Base-by-base conservation (phyloP, 768 basidiomycete genomes). In the Leccinum longicurvipes region DNA sequence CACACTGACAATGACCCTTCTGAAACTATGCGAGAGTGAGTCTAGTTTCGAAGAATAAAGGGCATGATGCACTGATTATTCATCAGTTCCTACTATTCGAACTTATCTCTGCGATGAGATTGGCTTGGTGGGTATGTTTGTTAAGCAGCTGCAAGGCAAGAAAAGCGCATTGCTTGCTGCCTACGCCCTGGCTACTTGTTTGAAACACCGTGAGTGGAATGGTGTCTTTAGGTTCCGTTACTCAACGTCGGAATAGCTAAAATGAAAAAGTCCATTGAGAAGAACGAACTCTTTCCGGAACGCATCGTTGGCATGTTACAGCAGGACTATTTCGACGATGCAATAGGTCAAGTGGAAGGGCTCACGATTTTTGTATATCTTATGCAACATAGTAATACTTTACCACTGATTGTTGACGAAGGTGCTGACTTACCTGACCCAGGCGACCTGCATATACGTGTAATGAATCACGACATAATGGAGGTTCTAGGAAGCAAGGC, bases 281-380 rank as follows among this genome's bases (percentile, higher is more conserved):
- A 49, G 1, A 53, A 55, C 10, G 31, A 49, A 7, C 42, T 32
- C 24, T 49, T 63, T 45, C 23, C 44, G 23, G 25, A 45, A 45
- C 24, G 56, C 6, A 67, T 67, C 3, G 23, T 66, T 17, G 47
- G 45, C 17, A 67, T 67, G 66, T 44, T 65, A 12, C 57, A 58
- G 21, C 32, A 55, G 14, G 60, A 67, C 51, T 67, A 53, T 44
- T 67, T 67, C 21, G 63, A 66, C 4, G 66, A 67, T 31, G 65
- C 65, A 11, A 53, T 67, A 0, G 66, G 65, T 12, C 48, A 6
- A 19, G 53, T 68, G 1, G 66, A 66, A 23, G 65, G 65, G 14
- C 67, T 65, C 39, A 63, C 67, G 25, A 56, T 67, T 2, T 67
- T 67, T n/a, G 46, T 47, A 3, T 47, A 67, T 23, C 49, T 67